Evolutionary conservation across 257 asterid species (phyloP).

Genomic region (Rehmannia glutinosa): DNA sequence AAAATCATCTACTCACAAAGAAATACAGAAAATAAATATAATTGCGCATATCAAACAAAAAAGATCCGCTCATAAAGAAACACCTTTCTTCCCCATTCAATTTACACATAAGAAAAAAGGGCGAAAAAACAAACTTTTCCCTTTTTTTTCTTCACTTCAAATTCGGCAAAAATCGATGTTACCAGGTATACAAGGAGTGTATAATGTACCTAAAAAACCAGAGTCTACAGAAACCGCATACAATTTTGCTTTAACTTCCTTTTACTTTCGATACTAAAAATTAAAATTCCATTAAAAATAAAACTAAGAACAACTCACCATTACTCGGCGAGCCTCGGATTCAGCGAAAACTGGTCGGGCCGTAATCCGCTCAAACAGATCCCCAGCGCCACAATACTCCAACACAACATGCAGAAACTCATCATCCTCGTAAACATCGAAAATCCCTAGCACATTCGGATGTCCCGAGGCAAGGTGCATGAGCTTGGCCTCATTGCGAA

Average conservation of each 20-base stretch:
- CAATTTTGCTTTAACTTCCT: background rate
- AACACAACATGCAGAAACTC: conserved; percentile 50
- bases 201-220: conserved; percentile 12
- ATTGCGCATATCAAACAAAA: background rate
- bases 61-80: background rate
- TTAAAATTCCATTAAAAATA: background rate
- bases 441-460: conserved; percentile 36
- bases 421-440: conserved; percentile 63
- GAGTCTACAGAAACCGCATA: background rate
- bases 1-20: background rate
- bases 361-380: conserved; percentile 44
- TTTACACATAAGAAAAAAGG: background rate
- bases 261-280: background rate
- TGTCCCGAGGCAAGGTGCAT: conserved; percentile 43
- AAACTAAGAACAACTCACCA: conserved; percentile 36
- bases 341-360: conserved; percentile 39
- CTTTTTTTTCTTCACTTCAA: background rate
- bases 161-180: background rate
- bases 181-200: background rate
- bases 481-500: conserved; percentile 57
- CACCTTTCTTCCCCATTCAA: background rate
- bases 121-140: background rate
- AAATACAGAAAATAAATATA: background rate
- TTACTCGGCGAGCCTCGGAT: conserved; percentile 51
- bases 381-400: conserved; percentile 52